Conservation (phyloP, 441 rosid genomes). For the Gossypium trilobum region DNA sequence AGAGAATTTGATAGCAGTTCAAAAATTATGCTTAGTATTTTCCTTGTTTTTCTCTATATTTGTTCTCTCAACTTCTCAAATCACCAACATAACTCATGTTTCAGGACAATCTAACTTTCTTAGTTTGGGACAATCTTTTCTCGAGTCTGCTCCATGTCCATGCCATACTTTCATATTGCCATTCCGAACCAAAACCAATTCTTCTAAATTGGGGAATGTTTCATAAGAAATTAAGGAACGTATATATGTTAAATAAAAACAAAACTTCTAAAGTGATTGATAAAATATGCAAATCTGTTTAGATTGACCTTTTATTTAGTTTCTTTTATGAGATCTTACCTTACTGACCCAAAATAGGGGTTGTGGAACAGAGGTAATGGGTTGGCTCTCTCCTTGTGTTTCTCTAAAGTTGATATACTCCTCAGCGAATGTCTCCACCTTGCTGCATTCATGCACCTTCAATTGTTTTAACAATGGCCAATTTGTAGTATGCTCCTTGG, state of each 20-base stretch:
- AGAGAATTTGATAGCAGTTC: too few relatives aligned
- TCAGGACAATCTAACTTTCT: too few relatives aligned
- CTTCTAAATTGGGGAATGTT: background rate
- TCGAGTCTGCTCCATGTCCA: background rate
- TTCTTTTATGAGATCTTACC: background rate
- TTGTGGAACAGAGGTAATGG: background rate
- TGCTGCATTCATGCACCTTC: background rate
- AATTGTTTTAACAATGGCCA: conserved; percentile 1
- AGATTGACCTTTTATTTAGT: too few relatives aligned
- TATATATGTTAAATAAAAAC: background rate
- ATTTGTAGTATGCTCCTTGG: background rate
- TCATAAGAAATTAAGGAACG: background rate
- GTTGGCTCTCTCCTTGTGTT: background rate
- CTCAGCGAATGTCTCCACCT: background rate
- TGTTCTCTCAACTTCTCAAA: too few relatives aligned
- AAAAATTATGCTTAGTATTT: too few relatives aligned
- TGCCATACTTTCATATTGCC: background rate
- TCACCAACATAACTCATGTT: too few relatives aligned
- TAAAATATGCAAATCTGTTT: too few relatives aligned
- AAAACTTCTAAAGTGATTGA: background rate
- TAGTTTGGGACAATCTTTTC: too few relatives aligned
- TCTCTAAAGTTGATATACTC: background rate
- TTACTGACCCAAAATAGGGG: background rate
- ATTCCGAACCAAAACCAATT: background rate
- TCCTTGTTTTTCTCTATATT: too few relatives aligned